Conservation (phyloP, 805 yeast genomes). For the Wickerhamiella parazyma region DNA sequence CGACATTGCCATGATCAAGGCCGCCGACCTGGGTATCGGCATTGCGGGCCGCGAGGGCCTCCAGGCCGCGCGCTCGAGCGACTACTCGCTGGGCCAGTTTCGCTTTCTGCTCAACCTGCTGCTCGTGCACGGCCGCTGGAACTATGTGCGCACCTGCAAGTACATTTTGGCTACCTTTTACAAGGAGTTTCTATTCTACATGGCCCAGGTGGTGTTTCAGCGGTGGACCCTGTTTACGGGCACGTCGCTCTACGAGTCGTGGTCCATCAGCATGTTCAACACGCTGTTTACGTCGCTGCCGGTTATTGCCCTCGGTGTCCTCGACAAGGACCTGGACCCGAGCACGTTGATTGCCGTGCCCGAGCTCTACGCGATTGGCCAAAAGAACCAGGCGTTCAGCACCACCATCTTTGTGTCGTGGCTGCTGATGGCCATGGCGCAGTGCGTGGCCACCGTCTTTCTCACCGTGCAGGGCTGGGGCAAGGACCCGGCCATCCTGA, state of each 20-base stretch:
- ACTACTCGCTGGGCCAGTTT: slow-evolving; percentile 91
- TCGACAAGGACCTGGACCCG: slow-evolving; percentile 81
- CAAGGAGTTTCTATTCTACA: slow-evolving; percentile 80
- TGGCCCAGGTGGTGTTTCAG: slow-evolving; percentile 81
- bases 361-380: slow-evolving; percentile 68
- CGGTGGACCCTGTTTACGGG: slow-evolving; percentile 82
- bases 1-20: slow-evolving; percentile 97
- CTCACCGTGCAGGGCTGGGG: slow-evolving; percentile 61
- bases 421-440: slow-evolving; percentile 64
- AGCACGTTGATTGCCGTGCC: slow-evolving; percentile 85
- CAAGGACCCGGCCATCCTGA: slow-evolving; percentile 39
- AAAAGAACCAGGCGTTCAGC: slow-evolving; percentile 61
- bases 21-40: slow-evolving; percentile 96
- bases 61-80: slow-evolving; percentile 92
- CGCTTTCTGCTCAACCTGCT: slow-evolving; percentile 67
- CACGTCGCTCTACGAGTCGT: slow-evolving; percentile 80
- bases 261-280: slow-evolving; percentile 96
- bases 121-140: slow-evolving; percentile 91
- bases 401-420: slow-evolving; percentile 56
- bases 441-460: slow-evolving; percentile 60
- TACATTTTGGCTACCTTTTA: slow-evolving; percentile 89
- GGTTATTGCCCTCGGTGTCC: slow-evolving; percentile 86
- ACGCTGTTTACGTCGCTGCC: slow-evolving; percentile 89
- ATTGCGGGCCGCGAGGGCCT: slow-evolving; percentile 95
- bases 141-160: slow-evolving; percentile 80